Evolutionary conservation across 1,284 basidiomycete species (phyloP).

Genomic region (Singerocomus inundabilis): DNA sequence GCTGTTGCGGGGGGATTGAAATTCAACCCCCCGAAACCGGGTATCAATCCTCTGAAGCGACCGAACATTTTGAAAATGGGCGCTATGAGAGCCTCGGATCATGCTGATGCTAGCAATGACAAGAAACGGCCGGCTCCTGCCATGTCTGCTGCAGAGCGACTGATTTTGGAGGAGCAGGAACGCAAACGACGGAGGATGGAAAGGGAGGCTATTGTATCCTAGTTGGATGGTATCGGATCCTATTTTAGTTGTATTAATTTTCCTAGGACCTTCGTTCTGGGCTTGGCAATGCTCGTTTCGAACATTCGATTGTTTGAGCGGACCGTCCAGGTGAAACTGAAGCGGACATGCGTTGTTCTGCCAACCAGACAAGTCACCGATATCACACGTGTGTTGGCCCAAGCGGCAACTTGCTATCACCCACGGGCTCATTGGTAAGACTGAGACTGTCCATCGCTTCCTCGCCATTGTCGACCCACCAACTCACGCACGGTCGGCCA

Average conservation of each 20-base stretch:
- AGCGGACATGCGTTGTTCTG: too few relatives aligned
- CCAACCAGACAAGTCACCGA: too few relatives aligned
- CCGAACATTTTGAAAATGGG: slow-evolving; percentile 73
- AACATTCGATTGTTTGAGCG: too few relatives aligned
- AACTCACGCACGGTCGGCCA: background rate
- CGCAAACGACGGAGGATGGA: slow-evolving; percentile 74
- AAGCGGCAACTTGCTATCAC: too few relatives aligned
- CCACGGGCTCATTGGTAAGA: too few relatives aligned
- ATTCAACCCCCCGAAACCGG: slow-evolving; percentile 50
- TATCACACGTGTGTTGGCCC: too few relatives aligned
- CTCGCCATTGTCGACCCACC: too few relatives aligned
- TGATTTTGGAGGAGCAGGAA: slow-evolving; percentile 87
- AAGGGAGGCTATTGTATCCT: slow-evolving; percentile 40
- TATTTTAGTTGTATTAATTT: background rate
- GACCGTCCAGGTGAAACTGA: too few relatives aligned
- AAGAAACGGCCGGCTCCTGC: slow-evolving; percentile 56
- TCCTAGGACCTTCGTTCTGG: background rate
- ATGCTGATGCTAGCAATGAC: slow-evolving; percentile 36
- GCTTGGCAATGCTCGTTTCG: background rate
- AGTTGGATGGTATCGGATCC: slow-evolving; percentile 14
- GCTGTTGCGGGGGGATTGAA: slow-evolving; percentile 48
- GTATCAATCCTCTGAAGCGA: slow-evolving; percentile 56
- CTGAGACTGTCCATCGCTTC: too few relatives aligned
- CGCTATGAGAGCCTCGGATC: slow-evolving; percentile 29
- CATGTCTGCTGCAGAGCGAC: slow-evolving; percentile 79